phyloP scores from a whole-genome alignment of 2,329 filamentous ascomycete genomes.

The Aureobasidium lini region DNA sequence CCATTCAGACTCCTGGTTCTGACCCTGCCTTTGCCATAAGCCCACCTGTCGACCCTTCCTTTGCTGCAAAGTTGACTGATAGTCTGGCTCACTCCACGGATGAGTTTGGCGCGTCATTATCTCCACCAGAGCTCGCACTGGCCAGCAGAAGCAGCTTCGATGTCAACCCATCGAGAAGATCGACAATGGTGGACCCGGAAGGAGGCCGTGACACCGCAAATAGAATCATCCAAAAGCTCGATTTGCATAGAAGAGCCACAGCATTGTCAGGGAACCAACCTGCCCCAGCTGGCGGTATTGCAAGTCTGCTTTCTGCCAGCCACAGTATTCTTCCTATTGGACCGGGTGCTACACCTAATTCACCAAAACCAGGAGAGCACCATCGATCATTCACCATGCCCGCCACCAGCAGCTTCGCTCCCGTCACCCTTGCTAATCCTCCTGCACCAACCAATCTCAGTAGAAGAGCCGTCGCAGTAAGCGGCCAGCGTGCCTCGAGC shows the following conservation, averaged over 20 bases:
- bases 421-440: slow-evolving; percentile 72
- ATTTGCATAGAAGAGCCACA: slow-evolving; percentile 67
- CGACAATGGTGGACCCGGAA: slow-evolving; percentile 54
- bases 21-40: slow-evolving; percentile 87
- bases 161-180: slow-evolving; percentile 33
- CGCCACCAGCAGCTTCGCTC: slow-evolving; percentile 60
- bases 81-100: slow-evolving; percentile 49
- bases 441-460: slow-evolving; percentile 81
- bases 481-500: slow-evolving; percentile 60
- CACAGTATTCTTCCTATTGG: slow-evolving; percentile 68
- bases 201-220: slow-evolving; percentile 72
- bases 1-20: slow-evolving; percentile 37
- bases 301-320: slow-evolving; percentile 76
- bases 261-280: slow-evolving; percentile 23
- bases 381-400: slow-evolving; percentile 36
- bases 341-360: slow-evolving; percentile 24
- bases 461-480: slow-evolving; percentile 73
- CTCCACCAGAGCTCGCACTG: slow-evolving; percentile 51
- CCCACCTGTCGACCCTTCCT: slow-evolving; percentile 79
- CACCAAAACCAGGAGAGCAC: slow-evolving; percentile 5
- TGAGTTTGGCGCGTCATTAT: slow-evolving; percentile 47
- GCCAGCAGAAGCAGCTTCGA: slow-evolving; percentile 66
- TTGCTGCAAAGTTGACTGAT: slow-evolving; percentile 72
- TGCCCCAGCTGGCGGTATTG: slow-evolving; percentile 59
- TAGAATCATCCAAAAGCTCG: slow-evolving; percentile 86